Percentiles rank a stretch among this genome's conserved stretches.
phyloP scores from a whole-genome alignment of 75 land plant genomes.

The Sequoia sempervirens region DNA sequence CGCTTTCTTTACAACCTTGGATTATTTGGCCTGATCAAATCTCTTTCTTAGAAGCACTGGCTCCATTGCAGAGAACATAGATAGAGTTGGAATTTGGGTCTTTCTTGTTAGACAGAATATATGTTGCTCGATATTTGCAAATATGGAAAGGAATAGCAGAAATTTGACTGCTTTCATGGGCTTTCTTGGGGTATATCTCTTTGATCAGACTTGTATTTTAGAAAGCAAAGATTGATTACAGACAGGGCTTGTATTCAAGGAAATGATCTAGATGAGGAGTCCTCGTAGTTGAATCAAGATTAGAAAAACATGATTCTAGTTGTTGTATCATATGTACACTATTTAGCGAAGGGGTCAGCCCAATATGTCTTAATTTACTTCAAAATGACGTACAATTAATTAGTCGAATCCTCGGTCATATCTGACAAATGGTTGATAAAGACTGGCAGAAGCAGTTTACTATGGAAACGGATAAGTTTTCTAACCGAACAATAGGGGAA shows the following conservation, averaged over 20 bases:
- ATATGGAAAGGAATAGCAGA: not conserved
- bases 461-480: not conserved
- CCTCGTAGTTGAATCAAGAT: not conserved
- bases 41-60: conserved; percentile 7
- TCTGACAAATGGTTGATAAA: too few relatives aligned
- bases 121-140: not conserved
- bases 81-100: not conserved
- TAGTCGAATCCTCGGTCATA: too few relatives aligned
- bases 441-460: not conserved
- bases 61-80: too few relatives aligned
- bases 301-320: not conserved
- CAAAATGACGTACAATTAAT: not conserved
- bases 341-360: too few relatives aligned
- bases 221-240: not conserved
- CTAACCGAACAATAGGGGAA: not conserved
- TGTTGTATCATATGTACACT: not conserved
- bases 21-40: conserved; percentile 54
- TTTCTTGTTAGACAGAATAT: not conserved
- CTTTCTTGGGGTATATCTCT: not conserved
- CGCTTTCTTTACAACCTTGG: conserved; percentile 51
- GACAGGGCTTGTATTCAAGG: not conserved
- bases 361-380: not conserved
- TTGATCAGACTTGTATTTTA: not conserved
- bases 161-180: not conserved
- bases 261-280: not conserved